These are phyloP conservation scores for Phialemoniopsis sp. DNA, from an alignment of 2,329 filamentous ascomycete species.

Conservation along the genomic window DNA sequence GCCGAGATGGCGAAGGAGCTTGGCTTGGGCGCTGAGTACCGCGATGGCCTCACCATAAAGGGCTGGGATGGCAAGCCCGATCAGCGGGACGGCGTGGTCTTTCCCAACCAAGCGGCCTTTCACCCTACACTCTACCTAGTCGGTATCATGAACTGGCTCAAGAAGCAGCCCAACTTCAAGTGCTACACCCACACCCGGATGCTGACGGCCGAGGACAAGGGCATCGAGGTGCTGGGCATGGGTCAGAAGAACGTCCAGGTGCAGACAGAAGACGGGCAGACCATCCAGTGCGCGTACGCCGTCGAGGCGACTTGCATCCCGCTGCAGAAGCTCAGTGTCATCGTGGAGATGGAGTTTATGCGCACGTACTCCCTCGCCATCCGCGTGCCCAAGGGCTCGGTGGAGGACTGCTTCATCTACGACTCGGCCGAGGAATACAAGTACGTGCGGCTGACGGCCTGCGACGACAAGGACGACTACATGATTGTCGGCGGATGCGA, in stretches of 20 bases:
- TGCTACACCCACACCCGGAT: slow-evolving; percentile 49
- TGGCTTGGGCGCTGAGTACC: slow-evolving; percentile 35
- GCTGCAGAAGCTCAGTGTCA: slow-evolving; percentile 48
- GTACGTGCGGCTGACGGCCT: slow-evolving; percentile 48
- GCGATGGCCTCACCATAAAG: slow-evolving; percentile 37
- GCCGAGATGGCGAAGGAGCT: slow-evolving; percentile 34
- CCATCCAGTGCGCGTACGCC: slow-evolving; percentile 40
- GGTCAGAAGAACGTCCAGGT: slow-evolving; percentile 41
- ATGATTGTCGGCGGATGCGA: slow-evolving; percentile 52
- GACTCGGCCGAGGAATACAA: slow-evolving; percentile 51
- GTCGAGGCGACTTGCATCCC: slow-evolving; percentile 52
- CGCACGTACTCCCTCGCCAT: slow-evolving; percentile 55
- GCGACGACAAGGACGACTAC: slow-evolving; percentile 50
- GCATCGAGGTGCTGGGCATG: slow-evolving; percentile 36
- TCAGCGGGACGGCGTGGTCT: slow-evolving; percentile 45
- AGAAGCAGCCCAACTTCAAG: slow-evolving; percentile 45
- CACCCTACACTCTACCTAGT: slow-evolving; percentile 53
- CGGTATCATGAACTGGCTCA: slow-evolving; percentile 46
- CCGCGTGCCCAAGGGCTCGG: slow-evolving; percentile 42
- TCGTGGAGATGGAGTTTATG: slow-evolving; percentile 47
- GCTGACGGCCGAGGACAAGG: slow-evolving; percentile 40
- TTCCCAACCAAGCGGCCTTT: slow-evolving; percentile 45
- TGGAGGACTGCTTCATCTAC: slow-evolving; percentile 52
- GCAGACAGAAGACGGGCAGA: slow-evolving; percentile 38
- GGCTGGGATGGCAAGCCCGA: slow-evolving; percentile 48